A percentile compares a stretch with the other conserved stretches of the same genome.
Evolutionary conservation across 176 grass and related monocot genomes (phyloP).

Genomic region (Eragrostis curvula): DNA sequence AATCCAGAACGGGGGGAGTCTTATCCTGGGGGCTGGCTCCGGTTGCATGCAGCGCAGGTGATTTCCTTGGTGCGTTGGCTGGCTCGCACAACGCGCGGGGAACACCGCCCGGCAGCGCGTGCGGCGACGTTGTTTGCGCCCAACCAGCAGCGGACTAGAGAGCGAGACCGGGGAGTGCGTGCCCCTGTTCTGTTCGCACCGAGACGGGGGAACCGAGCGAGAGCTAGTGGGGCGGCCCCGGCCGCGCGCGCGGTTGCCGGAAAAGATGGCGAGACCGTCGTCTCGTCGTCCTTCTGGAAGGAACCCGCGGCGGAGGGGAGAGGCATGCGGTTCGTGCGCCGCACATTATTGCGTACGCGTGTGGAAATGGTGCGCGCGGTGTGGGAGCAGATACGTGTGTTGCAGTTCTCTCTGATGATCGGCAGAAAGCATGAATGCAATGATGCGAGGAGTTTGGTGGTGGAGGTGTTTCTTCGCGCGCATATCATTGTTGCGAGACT

Average conservation of each 20-base stretch:
- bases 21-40: not conserved
- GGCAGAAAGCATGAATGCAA: not conserved
- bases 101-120: not conserved
- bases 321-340: not conserved
- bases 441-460: not conserved
- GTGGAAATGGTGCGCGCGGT: not conserved
- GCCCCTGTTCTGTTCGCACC: no score
- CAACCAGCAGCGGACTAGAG: not conserved
- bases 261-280: not conserved
- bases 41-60: not conserved
- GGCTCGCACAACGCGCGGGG: not conserved
- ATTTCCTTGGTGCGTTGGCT: not conserved
- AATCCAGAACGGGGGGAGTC: not conserved
- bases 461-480: no score
- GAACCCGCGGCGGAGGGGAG: not conserved
- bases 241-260: not conserved
- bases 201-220: not conserved
- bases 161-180: no score
- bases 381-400: not conserved
- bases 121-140: not conserved
- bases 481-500: not conserved
- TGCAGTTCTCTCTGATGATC: not conserved
- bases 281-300: not conserved
- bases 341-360: conserved; percentile 25
- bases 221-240: conserved; percentile 20